Evolutionary conservation across 805 yeast genomes (phyloP), one percentile per base, ranked within the genome.

Genomic region (Barnettozyma botsteinii): DNA sequence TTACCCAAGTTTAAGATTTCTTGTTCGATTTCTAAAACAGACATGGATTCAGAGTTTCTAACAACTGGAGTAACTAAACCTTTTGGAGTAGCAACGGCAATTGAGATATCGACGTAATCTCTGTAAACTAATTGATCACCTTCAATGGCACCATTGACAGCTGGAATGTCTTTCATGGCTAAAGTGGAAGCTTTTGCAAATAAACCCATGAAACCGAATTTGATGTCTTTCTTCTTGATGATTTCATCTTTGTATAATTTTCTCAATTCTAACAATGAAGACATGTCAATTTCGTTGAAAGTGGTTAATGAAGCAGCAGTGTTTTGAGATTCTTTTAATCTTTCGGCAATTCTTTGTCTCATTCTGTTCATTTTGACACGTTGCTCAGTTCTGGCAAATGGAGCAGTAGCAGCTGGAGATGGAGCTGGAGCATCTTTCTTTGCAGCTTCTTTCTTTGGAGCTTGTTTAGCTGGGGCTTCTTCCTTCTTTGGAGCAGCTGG

Each of bases 21-120:
- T 56, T 80, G 66, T 70, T 93, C 98, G 50, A 93, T 81, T 50
- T 85, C 97, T 56, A 93, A 70, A 35, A 93, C 85, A 34, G 87
- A 76, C 52, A 85, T 69, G 22, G 95, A 81, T 72, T 93, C 98
- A 39, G 94, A 96, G 64, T 93, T 93, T 75, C 98, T 86, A 41
- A 93, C 87, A 50, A 93, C 89, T 47, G 98, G 98, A 33, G 98
- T 93, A 33, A 93, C 98, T 56, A 93, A 77, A 61, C 98, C 98
- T 77, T 93, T 93, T 63, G 98, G 98, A 51, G 98, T 93, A 48
- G 98, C 97, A 43, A 93, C 98, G 25, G 98, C 98, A 58, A 93
- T 72, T 29, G 96, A 86, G 51, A 93, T 83, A 65, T 93, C 98
- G 53, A 85, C 85, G 72, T 85, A 93, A 68, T 93, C 98, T 70